Percentiles rank a stretch among this genome's conserved stretches.
Evolutionary conservation across 2,329 filamentous ascomycete genomes (phyloP).

Genomic region (Pseudocercospora musae): DNA sequence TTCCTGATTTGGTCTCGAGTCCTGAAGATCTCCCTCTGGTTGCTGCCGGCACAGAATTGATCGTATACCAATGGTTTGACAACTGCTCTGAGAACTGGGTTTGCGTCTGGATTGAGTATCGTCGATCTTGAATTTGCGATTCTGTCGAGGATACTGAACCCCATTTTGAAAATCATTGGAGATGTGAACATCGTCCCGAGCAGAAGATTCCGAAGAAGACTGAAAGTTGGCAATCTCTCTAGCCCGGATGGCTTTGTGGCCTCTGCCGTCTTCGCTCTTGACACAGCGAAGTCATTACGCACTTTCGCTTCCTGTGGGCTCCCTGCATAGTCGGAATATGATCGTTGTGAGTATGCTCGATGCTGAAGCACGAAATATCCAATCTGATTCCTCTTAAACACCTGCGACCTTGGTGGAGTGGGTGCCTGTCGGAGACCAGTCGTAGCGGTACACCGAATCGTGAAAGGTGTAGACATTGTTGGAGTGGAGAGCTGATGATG

Average conservation of each 20-base stretch:
- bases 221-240: conserved; percentile 24
- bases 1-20: conserved; percentile 47
- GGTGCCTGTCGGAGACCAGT: conserved; percentile 2
- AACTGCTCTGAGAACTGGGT: conserved; percentile 45
- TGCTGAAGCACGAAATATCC: background rate
- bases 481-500: background rate
- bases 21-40: conserved; percentile 45
- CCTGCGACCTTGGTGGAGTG: background rate
- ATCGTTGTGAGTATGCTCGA: conserved; percentile 1
- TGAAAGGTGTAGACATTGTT: background rate
- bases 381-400: background rate
- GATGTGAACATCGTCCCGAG: conserved; percentile 34
- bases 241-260: conserved; percentile 18
- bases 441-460: conserved; percentile 2
- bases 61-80: conserved; percentile 52
- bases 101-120: conserved; percentile 49
- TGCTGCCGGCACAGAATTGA: conserved; percentile 57
- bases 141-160: conserved; percentile 33
- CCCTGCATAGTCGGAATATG: conserved; percentile 10
- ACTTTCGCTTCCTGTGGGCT: background rate
- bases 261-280: conserved; percentile 7
- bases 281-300: conserved; percentile 13
- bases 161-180: conserved; percentile 31
- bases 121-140: conserved; percentile 44
- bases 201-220: conserved; percentile 32